Base-by-base conservation (phyloP, 164 flowering plant species). In the Brasenia schreberi region DNA sequence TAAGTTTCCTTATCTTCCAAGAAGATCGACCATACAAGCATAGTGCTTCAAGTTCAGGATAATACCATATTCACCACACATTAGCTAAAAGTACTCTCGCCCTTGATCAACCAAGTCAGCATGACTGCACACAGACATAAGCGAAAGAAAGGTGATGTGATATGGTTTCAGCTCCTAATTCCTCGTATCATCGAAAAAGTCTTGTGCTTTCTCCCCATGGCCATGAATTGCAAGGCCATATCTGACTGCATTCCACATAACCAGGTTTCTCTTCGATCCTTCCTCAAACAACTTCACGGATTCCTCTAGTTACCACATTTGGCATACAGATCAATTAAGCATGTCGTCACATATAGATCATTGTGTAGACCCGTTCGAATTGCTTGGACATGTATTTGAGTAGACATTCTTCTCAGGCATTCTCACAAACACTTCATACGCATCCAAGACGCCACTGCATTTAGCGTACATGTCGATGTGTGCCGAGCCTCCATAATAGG, bases 71-170 rank as follows among this genome's bases (percentile, higher is more conserved):
- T 73, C 73, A 49, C 71, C 63, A 42, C 73, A 79, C 89, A 87
- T 85, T 67, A 74, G 7, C 10, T 70, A 52, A 68, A 87, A 85
- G 67, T 65, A 80, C 73, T 71, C 56, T 43, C 73, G 71, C 63
- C 90, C 93, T 62, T 79, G 68, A 53, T 81, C 81, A 65, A 85
- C 80, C 64, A 85, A 70, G 63, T 89, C 92, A 5, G 87, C 78
- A 78, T 87, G 92, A 70, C 87, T 87, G 69, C 89, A 87, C 62
- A 88, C 87, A 27, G 84, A 76, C 52, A 87, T 61, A 56, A 84
- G 60, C 5, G 87, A 80, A 33, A 85, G 72, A 67, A 87, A 83
- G 0, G 89, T 85, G 12, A 87, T 77, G 58, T 77, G 80, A 64
- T 84, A 89, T 4, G 88, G 89, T 59, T 68, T 72, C 58, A 82